Percentiles rank a stretch among this genome's conserved stretches.
phyloP scores from a whole-genome alignment of 805 yeast genomes.

The Candida manassasensis region DNA sequence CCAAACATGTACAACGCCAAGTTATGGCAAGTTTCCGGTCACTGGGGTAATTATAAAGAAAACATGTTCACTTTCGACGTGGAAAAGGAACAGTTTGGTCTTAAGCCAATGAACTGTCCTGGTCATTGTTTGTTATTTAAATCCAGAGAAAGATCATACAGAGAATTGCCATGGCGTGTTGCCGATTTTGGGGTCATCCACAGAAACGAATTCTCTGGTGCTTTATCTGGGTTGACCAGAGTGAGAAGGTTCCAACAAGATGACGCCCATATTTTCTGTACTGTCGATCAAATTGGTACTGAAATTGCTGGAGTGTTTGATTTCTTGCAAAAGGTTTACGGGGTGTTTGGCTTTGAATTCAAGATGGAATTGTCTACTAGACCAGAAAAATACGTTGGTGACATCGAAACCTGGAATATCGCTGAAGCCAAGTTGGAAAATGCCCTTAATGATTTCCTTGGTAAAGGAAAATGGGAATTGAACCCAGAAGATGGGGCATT shows the following conservation, averaged over 20 bases:
- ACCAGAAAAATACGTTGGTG: constrained; percentile 96
- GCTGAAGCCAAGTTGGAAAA: constrained; percentile 84
- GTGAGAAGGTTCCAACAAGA: constrained; percentile 99
- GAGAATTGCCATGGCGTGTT: constrained; percentile 98
- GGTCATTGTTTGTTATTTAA: constrained; percentile 93
- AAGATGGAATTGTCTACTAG: constrained; percentile 96
- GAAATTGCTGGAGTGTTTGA: constrained; percentile 85
- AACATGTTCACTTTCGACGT: constrained; percentile 96
- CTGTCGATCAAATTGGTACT: constrained; percentile 79
- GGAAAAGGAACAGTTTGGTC: constrained; percentile 91
- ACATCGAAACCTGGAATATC: constrained; percentile 84
- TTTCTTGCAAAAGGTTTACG: constrained; percentile 80
- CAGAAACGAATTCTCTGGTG: constrained; percentile 95
- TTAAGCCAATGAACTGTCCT: constrained; percentile 92
- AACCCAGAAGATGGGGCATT: constrained; percentile 98
- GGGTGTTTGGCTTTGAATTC: constrained; percentile 90
- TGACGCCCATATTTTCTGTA: constrained; percentile 97
- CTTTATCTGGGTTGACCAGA: constrained; percentile 84
- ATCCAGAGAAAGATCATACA: constrained; percentile 88
- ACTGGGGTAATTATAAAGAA: constrained; percentile 96
- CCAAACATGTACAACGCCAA: constrained; percentile 98
- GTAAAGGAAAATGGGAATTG: constrained; percentile 86
- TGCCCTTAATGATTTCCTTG: constrained; percentile 72
- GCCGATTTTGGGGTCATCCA: constrained; percentile 97
- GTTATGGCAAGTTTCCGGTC: constrained; percentile 98